Percentiles rank a stretch among this genome's conserved stretches.
Evolutionary conservation across 768 basidiomycete genomes (phyloP).

Genomic region (Gymnopilus dilepis): DNA sequence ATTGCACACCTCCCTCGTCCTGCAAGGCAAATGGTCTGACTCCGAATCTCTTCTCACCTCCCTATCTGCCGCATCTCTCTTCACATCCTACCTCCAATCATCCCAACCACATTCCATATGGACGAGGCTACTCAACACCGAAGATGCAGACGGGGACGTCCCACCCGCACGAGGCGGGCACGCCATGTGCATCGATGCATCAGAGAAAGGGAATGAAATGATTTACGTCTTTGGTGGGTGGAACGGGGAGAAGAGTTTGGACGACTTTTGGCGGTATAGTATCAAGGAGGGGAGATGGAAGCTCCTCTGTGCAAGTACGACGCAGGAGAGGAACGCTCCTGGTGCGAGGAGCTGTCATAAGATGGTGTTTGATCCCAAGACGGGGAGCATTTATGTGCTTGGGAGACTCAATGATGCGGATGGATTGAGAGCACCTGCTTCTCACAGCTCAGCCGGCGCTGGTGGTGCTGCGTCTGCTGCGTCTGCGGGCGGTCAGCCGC

Average conservation of each 20-base stretch:
- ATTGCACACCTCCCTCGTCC: constrained; percentile 66
- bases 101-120: constrained; percentile 66
- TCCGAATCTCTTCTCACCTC: constrained; percentile 59
- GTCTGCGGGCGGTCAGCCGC: neutral
- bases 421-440: constrained; percentile 27
- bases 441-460: neutral
- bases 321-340: constrained; percentile 66
- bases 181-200: constrained; percentile 79
- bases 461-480: neutral
- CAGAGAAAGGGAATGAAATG: constrained; percentile 62
- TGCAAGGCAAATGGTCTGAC: constrained; percentile 65
- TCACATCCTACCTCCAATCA: constrained; percentile 60
- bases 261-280: constrained; percentile 81
- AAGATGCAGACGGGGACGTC: constrained; percentile 65
- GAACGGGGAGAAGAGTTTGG: constrained; percentile 72
- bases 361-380: constrained; percentile 79
- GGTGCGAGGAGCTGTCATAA: constrained; percentile 78
- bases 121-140: constrained; percentile 58
- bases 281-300: constrained; percentile 66
- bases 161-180: constrained; percentile 79
- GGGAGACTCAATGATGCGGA: constrained; percentile 70
- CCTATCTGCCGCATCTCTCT: constrained; percentile 61
- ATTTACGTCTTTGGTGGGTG: constrained; percentile 85
- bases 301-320: constrained; percentile 59
- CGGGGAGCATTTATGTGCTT: constrained; percentile 73